phyloP scores from a whole-genome alignment of 495 filamentous ascomycete genomes.

The Penicillium crystallinum region DNA sequence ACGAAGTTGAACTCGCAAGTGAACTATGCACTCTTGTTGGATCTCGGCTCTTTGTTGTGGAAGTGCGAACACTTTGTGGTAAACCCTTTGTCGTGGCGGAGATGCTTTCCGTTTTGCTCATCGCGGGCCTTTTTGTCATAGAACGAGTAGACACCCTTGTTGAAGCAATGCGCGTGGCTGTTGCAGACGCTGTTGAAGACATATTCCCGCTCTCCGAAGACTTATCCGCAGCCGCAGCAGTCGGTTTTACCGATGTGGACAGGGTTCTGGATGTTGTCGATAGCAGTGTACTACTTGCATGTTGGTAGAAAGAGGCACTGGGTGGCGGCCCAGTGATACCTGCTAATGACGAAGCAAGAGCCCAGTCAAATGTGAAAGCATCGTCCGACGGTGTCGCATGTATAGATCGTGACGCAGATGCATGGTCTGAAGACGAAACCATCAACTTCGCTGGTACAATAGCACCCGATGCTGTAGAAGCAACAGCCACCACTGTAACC shows the following conservation, averaged over 20 bases:
- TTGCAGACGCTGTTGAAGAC: neutral
- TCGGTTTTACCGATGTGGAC: neutral
- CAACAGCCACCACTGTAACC: slow-evolving; percentile 10
- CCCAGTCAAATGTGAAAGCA: neutral
- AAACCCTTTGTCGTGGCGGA: neutral
- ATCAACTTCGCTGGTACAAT: slow-evolving; percentile 7
- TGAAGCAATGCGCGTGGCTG: neutral
- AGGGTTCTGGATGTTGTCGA: neutral
- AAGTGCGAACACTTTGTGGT: neutral
- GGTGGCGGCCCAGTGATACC: neutral
- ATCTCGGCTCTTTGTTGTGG: neutral
- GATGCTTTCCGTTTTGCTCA: neutral
- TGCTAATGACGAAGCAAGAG: neutral
- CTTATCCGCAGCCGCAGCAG: neutral
- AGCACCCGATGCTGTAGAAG: slow-evolving; percentile 9
- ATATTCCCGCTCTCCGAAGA: neutral
- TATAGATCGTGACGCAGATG: neutral
- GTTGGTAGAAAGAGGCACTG: neutral
- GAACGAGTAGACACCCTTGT: neutral
- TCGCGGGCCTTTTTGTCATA: neutral
- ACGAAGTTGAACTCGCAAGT: neutral
- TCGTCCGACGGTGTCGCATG: neutral
- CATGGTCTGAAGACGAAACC: neutral
- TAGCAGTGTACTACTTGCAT: neutral
- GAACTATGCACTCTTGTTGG: neutral